These are phyloP conservation scores for Whalleya microplaca DNA, from an alignment of 2,329 filamentous ascomycete genomes.

Conservation along the genomic window DNA sequence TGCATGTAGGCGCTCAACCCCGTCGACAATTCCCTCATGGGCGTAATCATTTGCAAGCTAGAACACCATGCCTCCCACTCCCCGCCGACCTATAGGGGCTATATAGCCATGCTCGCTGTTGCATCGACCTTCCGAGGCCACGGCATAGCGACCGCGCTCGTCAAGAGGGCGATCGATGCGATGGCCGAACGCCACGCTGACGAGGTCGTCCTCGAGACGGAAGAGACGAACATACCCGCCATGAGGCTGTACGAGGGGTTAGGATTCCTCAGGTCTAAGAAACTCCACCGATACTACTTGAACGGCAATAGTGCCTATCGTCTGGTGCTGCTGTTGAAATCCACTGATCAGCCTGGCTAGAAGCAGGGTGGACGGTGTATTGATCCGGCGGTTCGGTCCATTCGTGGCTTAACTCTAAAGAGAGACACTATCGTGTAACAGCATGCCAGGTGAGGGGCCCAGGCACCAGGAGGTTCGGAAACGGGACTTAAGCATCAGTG, in stretches of 20 bases:
- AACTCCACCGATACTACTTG: constrained; percentile 91
- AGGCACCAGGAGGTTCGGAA: constrained; percentile 1
- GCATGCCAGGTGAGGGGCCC: neutral
- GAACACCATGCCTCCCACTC: constrained; percentile 88
- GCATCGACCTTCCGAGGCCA: constrained; percentile 76
- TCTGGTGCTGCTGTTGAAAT: constrained; percentile 78
- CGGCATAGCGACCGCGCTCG: constrained; percentile 86
- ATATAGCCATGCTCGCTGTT: constrained; percentile 99
- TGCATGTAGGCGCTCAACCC: constrained; percentile 60
- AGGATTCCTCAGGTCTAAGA: constrained; percentile 90
- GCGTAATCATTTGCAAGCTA: constrained; percentile 93
- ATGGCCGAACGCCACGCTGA: constrained; percentile 86
- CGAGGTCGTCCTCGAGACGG: constrained; percentile 94
- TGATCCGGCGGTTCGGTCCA: neutral
- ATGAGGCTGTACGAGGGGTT: constrained; percentile 92
- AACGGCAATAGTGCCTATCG: constrained; percentile 96
- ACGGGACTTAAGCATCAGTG: constrained; percentile 15
- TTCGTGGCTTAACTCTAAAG: neutral
- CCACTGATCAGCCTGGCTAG: constrained; percentile 28
- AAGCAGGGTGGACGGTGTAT: neutral
- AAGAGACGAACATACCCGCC: constrained; percentile 87
- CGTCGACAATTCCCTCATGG: constrained; percentile 68
- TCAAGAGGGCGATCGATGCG: constrained; percentile 86
- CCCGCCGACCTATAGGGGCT: constrained; percentile 74
- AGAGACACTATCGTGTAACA: neutral